phyloP scores from a whole-genome alignment of 768 basidiomycete genomes.

The Chalciporus chontae region DNA sequence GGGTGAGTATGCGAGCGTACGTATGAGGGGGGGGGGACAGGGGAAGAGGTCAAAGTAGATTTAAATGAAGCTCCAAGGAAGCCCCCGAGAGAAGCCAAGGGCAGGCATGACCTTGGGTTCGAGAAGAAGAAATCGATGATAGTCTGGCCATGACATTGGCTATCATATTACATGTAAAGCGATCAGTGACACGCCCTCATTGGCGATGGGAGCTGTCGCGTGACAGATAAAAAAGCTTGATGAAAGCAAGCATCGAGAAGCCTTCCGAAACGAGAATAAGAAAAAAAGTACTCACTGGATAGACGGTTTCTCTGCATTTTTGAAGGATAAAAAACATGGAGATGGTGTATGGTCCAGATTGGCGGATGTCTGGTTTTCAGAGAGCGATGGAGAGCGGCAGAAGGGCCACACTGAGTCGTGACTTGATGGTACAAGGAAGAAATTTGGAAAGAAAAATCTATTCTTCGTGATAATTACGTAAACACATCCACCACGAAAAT shows the following conservation, averaged over 20 bases:
- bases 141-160: slow-evolving; percentile 12
- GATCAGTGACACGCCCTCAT: slow-evolving; percentile 30
- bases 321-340: slow-evolving; percentile 34
- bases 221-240: slow-evolving; percentile 32
- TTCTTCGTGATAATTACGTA: slow-evolving; percentile 32
- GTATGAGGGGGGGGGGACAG: slow-evolving; percentile 13
- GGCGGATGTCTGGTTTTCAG: slow-evolving; percentile 22
- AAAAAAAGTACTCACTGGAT: slow-evolving; percentile 25
- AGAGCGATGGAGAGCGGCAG: slow-evolving; percentile 22
- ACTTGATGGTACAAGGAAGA: slow-evolving; percentile 30
- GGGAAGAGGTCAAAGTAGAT: slow-evolving; percentile 21
- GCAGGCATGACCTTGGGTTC: no score
- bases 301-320: slow-evolving; percentile 39
- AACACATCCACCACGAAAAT: slow-evolving; percentile 8
- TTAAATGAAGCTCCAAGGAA: slow-evolving; percentile 21
- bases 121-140: no score
- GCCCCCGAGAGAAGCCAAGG: no score
- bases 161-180: slow-evolving; percentile 38
- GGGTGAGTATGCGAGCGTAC: slow-evolving; percentile 25
- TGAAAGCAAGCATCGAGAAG: slow-evolving; percentile 16
- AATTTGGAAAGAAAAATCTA: slow-evolving; percentile 13
- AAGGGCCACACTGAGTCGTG: no score
- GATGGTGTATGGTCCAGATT: slow-evolving; percentile 35
- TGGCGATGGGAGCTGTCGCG: slow-evolving; percentile 35
- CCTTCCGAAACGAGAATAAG: slow-evolving; percentile 26